A percentile compares a stretch with the other conserved stretches of the same genome.
Conservation (phyloP, 2,329 filamentous ascomycete genomes). For the Bipolaris gigantea region DNA sequence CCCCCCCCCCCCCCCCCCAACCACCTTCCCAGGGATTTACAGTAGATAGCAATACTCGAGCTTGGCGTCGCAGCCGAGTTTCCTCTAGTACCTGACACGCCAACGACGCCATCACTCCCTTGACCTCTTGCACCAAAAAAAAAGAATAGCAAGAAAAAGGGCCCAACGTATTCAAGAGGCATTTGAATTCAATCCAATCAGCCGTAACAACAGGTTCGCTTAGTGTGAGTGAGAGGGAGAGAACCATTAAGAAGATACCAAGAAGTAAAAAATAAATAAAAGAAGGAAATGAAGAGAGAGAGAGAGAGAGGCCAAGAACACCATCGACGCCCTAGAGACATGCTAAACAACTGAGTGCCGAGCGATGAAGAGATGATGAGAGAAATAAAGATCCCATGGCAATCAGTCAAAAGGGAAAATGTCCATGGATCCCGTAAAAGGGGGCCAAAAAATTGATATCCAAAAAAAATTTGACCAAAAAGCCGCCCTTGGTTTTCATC, state of each 20-base stretch:
- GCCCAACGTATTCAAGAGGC: background rate
- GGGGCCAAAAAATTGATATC: no score
- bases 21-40: no score
- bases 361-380: background rate
- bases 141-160: no score
- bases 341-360: background rate
- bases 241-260: background rate
- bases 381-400: background rate
- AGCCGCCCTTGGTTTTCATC: background rate
- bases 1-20: no score
- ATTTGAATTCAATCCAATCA: background rate
- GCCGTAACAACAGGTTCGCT: slow-evolving; percentile 1
- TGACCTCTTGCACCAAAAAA: no score
- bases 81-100: background rate
- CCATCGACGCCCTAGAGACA: background rate
- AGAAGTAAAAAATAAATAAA: background rate
- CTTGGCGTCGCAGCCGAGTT: no score
- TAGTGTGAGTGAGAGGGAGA: background rate
- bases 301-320: background rate
- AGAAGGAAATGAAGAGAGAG: no score
- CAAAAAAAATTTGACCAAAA: background rate
- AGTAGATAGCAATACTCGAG: no score
- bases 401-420: background rate
- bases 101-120: background rate
- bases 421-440: no score